Evolutionary conservation across 208 protist species (phyloP), one percentile per base, ranked within the genome.

Genomic region (Trypanosoma platydactyli): DNA sequence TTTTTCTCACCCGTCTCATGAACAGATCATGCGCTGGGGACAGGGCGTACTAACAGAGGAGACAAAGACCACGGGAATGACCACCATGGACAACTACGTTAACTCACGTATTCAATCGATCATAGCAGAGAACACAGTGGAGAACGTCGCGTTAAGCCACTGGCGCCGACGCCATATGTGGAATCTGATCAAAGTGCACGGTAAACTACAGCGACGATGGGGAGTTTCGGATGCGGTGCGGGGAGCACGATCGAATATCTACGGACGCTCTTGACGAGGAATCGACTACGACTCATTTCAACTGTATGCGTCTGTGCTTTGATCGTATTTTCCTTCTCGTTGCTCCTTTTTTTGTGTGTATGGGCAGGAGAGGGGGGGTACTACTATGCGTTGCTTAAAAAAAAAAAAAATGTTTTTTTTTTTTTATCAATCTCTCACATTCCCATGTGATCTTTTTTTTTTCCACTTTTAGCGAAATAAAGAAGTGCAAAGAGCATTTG

Each of bases 71-170:
- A 79, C 79, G 1, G 80, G 79, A 29, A 86, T 75, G 67, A 95
- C 86, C 13, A 59, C 78, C 5, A 90, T 91, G 84, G 86, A 95
- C 67, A 76, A 83, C 50, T 85, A 79, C 45, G 81, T 95, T 11
- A 91, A 92, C 73, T 83, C 77, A 16, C 86, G 89, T 52, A 87
- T 95, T 35, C 89, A 95, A 65, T 77, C 84, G n/a, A 91, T 95
- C 73, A 88, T 95, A 59, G 89, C 89, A 13, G 80, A 95, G 71
- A 92, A 95, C 68, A 95, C 89, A 15, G 78, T 95, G 15, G 89
- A 95, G 74, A 91, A 91, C 38, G 71, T 82, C n/a, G 81, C 86
- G 3, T 67, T 95, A 18, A 83, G 76, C 59, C 83, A 95, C 60
- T 95, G 89, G 86, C 81, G 89, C 29, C 75, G 76, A 52, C 67